phyloP scores from a whole-genome alignment of 2,329 filamentous ascomycete genomes.

The Colletotrichum navitas region DNA sequence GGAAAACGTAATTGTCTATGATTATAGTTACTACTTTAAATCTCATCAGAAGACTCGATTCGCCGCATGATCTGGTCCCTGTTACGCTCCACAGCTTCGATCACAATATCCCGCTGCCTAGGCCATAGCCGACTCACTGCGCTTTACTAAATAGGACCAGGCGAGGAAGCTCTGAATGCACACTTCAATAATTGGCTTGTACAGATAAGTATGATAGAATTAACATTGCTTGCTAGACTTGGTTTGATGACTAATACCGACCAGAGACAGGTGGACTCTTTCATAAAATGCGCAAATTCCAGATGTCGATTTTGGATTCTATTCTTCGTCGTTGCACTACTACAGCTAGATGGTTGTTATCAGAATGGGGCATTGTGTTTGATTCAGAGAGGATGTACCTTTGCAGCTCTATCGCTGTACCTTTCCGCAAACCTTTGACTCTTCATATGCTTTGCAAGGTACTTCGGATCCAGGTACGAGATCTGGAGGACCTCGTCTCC shows the following conservation, averaged over 20 bases:
- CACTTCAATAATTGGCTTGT: background rate
- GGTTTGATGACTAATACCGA: background rate
- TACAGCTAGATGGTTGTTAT: background rate
- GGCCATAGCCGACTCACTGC: background rate
- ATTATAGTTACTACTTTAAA: too few relatives aligned
- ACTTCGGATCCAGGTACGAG: background rate
- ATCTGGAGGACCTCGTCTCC: slow-evolving; percentile 1
- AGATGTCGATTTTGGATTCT: too few relatives aligned
- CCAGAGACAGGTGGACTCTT: too few relatives aligned
- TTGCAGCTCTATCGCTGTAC: background rate
- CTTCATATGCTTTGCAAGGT: background rate
- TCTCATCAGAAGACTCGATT: too few relatives aligned
- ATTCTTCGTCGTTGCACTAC: too few relatives aligned
- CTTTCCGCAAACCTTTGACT: background rate
- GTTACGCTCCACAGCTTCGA: too few relatives aligned
- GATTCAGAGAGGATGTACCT: background rate
- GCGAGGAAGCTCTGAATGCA: background rate
- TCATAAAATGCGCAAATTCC: too few relatives aligned
- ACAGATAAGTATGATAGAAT: background rate
- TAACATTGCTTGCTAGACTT: background rate
- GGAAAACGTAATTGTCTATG: too few relatives aligned
- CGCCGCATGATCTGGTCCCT: too few relatives aligned
- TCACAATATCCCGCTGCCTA: background rate
- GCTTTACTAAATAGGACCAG: background rate
- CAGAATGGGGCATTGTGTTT: background rate